Evolutionary conservation across 257 asterid genomes (phyloP).

Genomic region (Haberlea rhodopensis): DNA sequence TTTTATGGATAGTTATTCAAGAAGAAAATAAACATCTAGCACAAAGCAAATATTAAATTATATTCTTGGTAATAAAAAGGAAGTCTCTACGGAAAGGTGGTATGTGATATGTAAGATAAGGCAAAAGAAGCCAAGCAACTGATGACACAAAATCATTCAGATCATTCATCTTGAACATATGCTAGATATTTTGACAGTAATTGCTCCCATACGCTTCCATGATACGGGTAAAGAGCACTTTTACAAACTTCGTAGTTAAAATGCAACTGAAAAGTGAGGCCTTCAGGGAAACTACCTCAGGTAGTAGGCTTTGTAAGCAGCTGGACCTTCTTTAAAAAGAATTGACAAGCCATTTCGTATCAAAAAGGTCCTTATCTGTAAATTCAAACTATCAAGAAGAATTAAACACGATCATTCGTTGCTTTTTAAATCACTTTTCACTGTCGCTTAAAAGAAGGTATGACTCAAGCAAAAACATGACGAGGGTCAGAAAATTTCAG

Average conservation of each 20-base stretch:
- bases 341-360: slow-evolving; percentile 85
- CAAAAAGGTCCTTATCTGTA: slow-evolving; percentile 84
- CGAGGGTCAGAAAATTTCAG: not conserved
- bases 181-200: not conserved
- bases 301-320: slow-evolving; percentile 91
- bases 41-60: not conserved
- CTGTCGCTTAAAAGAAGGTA: not conserved
- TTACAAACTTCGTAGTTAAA: not conserved
- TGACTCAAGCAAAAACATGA: slow-evolving; percentile 1
- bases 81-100: not conserved
- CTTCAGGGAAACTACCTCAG: slow-evolving; percentile 48
- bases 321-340: slow-evolving; percentile 90
- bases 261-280: slow-evolving; percentile 5
- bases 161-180: slow-evolving; percentile 17
- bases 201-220: not conserved
- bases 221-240: not conserved
- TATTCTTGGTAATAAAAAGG: not conserved
- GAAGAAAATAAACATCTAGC: no score
- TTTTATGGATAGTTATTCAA: no score
- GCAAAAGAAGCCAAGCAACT: slow-evolving; percentile 8
- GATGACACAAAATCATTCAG: slow-evolving; percentile 15
- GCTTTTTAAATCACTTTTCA: slow-evolving; percentile 15
- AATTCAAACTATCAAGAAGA: slow-evolving; percentile 23
- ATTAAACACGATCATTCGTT: slow-evolving; percentile 4
- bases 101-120: slow-evolving; percentile 2